Evolutionary conservation across 2,329 filamentous ascomycete genomes (phyloP), one percentile per base, ranked within the genome.

Genomic region (Huntiella abstrusa): DNA sequence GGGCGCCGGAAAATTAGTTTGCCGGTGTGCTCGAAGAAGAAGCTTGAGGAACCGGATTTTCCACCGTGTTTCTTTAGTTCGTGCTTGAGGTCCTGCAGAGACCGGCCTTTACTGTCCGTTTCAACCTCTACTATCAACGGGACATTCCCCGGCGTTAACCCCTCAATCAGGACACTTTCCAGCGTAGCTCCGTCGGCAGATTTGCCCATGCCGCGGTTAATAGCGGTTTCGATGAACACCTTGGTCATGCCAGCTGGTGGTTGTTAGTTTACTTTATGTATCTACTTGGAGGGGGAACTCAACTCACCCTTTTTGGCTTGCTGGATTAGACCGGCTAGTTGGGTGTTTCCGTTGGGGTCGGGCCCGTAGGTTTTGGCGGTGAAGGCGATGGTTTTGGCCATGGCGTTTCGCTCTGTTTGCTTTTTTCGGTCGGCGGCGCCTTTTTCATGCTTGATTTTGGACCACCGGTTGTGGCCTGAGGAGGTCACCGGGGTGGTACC

Each of bases 361-460:
- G 47, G 41, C 15, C 51, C 51, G 28, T 49, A 47, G 5, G 48
- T 66, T 64, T 82, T 86, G 1, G 83, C 83, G 49, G 78, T 79
- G 51, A 79, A 71, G 43, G 78, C 73, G 48, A 96, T 80, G 50
- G 80, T 74, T 53, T 83, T 78, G 16, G 79, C 70, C 54, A 92
- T 72, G 39, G 69, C 61, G 41, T 70, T 73, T 28, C 86, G 78
- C 54, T 79, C 70, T 38, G 71, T 71, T 62, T 77, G 84, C 62
- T 87, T 94, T 54, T 79, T 78, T 49, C 71, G 71, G 60, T 98
- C 91, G 49, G 79, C 81, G 51, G 80, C 83, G 44, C 80, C 86
- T 62, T 98, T 98, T 61, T 91, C 85, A 61, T 96, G 91, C 58
- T 80, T 83, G 64, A 95, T 96, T 57, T 91, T 93, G 49, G 85